phyloP scores from a whole-genome alignment of 2,329 filamentous ascomycete genomes.

The Aspergillus spinulosporus region DNA sequence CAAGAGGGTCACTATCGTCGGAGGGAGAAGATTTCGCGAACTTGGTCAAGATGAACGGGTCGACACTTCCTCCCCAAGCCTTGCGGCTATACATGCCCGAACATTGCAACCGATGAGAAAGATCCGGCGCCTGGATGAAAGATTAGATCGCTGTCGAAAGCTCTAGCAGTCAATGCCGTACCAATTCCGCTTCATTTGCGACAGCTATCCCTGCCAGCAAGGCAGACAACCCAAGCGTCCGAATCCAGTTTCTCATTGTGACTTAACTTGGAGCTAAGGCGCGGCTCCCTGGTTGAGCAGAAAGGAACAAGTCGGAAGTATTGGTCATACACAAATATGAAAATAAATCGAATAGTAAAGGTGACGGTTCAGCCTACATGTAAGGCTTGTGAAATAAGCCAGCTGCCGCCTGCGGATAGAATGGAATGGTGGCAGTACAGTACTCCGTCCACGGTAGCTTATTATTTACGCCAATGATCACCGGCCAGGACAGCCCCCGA shows the following conservation, averaged over 20 bases:
- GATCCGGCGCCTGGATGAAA: constrained; percentile 66
- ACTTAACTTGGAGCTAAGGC: constrained; percentile 25
- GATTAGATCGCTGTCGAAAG: neutral
- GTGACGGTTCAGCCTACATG: neutral
- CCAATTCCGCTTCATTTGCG: constrained; percentile 50
- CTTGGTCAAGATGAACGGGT: constrained; percentile 85
- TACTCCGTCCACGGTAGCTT: neutral
- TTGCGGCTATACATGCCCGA: constrained; percentile 90
- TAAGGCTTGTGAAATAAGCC: constrained; percentile 9
- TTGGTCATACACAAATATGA: constrained; percentile 23
- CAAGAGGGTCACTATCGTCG: constrained; percentile 68
- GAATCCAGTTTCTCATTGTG: constrained; percentile 45
- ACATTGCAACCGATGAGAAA: constrained; percentile 79
- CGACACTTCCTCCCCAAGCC: constrained; percentile 81
- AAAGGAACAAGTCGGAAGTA: constrained; percentile 17
- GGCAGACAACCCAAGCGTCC: constrained; percentile 38
- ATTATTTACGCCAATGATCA: neutral
- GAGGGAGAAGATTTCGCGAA: constrained; percentile 65
- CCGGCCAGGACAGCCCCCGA: constrained; percentile 5
- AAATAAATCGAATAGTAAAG: neutral
- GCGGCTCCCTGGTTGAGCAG: constrained; percentile 26
- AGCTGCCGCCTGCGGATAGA: constrained; percentile 7
- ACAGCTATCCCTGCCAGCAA: constrained; percentile 40
- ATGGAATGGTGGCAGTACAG: constrained; percentile 23
- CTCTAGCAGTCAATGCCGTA: constrained; percentile 26